Base-by-base conservation (phyloP, 805 yeast species). In the Middelhovenomyces tepae region DNA sequence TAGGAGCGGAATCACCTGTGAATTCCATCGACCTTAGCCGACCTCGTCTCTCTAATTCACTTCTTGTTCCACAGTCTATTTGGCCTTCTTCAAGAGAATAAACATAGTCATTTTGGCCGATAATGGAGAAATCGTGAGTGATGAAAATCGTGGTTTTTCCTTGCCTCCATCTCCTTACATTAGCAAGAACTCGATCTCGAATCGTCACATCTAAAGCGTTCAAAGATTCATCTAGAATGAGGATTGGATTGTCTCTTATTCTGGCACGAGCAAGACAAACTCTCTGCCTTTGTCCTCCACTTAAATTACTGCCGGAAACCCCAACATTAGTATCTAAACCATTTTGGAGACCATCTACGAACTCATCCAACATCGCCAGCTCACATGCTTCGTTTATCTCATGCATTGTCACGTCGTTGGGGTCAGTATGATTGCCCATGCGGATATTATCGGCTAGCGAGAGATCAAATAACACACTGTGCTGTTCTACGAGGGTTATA, bases 201-300 rank as follows among this genome's bases (percentile, higher is more conserved):
- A 67, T 66, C 0, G 45, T 46, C 2, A 57, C 51, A 51, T 91
- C 96, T 36, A 91, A 57, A 0, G 95, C 95, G 31, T 91, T 78
- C 2, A 83, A 60, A 3, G 91, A 71, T 52, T 91, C 99, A 58
- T 91, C 99, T 17, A 87, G 59, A 2, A 91, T 69, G 38, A 89
- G 57, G 4, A 91, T 67, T 0, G 87, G 83, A 0, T 93, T 56
- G 47, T 91, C 69, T 40, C 84, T 65, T 3, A 86, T 38, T 36
- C 65, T 65, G 0, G 96, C 96, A 35, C 96, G 65, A 0, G 97
- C 95, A 18, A 91, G 48, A 0, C 89, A 80, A 2, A 91, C 64
- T 40, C 87, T 63, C 56, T 91, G 98, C 36, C 67, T 71, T 53
- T 91, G 95, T 0, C 99, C 99, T 4, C 97, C 97, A 42, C 95